Base-by-base conservation (phyloP, 805 yeast species). In the Candida morakotiae region DNA sequence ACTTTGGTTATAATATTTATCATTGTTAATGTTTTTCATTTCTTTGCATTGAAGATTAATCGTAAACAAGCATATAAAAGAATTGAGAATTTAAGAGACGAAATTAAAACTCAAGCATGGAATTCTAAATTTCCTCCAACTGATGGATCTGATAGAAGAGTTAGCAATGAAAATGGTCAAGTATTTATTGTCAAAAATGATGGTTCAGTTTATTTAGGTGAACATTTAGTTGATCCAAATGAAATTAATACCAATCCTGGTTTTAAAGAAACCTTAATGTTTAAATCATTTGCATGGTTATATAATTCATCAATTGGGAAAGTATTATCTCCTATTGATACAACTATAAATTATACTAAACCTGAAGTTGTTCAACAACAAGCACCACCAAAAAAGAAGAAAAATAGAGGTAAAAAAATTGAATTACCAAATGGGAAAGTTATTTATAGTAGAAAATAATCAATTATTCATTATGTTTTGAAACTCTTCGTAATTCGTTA, bases 351-450 rank as follows among this genome's bases (percentile, higher is more conserved):
- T 9, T 39, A 37, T 34, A 37, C 40, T 23, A 41, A 38, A 15
- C 47, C 41, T 3, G 41, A 38, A 29, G 42, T 36, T 40, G 37
- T 34, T 11, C 33, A 38, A 23, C 40, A 42, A 16, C 43, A 42
- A 23, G 37, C 46, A 24, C 44, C 48, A 23, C 39, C 48, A 28
- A 60, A 59, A 43, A 63, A 62, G 50, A 56, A 60, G 35, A 51
- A 47, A 14, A 61, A 51, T 17, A 58, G 54, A 35, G 77, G 75
- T 8, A 69, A 69, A 39, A 73, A 67, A 44, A 55, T 63, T 31
- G 75, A 67, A 34, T 60, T 80, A 41, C 82, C 83, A 8, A 80
- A 79, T 49, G 86, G 86, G 1, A 79, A 79, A 51, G 75, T 75
- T 9, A 66, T 76, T 13, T 65, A 64, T 38, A 58, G 60, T 8